Conservation (phyloP, 1,284 basidiomycete species). For the Pisolithus thermaeus region DNA sequence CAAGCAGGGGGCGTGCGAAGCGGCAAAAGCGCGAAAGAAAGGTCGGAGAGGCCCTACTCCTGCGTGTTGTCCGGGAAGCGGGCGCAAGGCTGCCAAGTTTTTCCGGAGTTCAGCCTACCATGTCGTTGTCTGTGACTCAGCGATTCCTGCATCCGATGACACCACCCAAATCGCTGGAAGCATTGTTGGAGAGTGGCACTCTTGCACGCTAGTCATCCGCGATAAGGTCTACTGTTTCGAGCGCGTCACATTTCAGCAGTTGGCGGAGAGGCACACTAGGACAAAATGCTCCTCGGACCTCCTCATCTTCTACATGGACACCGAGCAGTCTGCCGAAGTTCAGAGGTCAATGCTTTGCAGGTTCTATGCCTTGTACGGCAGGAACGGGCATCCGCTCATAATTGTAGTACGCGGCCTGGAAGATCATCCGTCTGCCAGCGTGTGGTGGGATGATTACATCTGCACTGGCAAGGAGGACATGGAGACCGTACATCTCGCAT, state of each 20-base stretch:
- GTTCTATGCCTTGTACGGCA: slow-evolving; percentile 2
- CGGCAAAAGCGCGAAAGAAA: background rate
- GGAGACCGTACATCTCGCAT: background rate
- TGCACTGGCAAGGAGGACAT: background rate
- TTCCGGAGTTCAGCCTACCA: background rate
- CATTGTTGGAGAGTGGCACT: slow-evolving; percentile 1
- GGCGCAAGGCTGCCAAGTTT: background rate
- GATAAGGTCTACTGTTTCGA: slow-evolving; percentile 4
- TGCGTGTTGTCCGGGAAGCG: background rate
- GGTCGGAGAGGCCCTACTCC: background rate
- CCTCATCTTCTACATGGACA: slow-evolving; percentile 3
- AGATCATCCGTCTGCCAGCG: slow-evolving; percentile 3
- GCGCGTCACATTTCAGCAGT: slow-evolving; percentile 4
- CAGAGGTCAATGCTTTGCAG: slow-evolving; percentile 2
- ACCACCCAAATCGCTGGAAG: slow-evolving; percentile 1
- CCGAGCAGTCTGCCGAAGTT: background rate
- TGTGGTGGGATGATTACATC: slow-evolving; percentile 4
- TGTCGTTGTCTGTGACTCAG: slow-evolving; percentile 5
- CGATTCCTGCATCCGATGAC: background rate
- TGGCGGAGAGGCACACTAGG: background rate
- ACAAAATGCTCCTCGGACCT: background rate
- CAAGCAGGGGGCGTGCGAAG: background rate
- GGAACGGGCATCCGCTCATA: background rate
- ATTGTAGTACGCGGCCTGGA: slow-evolving; percentile 4
- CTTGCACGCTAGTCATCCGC: slow-evolving; percentile 1